Percentiles rank a stretch among this genome's conserved stretches.
Evolutionary conservation across 768 basidiomycete genomes (phyloP).

Genomic region (Auriscalpium vulgare): DNA sequence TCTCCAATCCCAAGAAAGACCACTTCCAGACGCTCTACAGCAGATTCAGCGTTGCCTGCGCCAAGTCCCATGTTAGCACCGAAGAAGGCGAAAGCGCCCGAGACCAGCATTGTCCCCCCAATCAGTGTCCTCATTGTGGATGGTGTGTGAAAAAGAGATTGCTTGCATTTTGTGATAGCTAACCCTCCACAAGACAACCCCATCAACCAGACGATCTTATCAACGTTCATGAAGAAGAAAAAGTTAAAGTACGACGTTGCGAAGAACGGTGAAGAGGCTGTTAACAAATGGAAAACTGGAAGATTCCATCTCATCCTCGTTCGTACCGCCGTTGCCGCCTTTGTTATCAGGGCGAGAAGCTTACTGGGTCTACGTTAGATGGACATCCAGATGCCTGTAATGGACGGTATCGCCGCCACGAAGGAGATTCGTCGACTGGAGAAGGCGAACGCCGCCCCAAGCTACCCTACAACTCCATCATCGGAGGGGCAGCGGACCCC

Average conservation of each 20-base stretch:
- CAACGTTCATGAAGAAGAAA: conserved; percentile 95
- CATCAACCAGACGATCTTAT: conserved; percentile 95
- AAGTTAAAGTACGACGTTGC: conserved; percentile 93
- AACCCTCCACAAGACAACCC: conserved; percentile 67
- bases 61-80: conserved; percentile 1
- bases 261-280: conserved; percentile 91
- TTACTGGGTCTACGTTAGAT: conserved; percentile 52
- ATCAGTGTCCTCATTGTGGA: conserved; percentile 98
- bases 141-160: conserved; percentile 42
- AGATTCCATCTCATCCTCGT: conserved; percentile 94
- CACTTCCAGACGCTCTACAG: conserved; percentile 21
- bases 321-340: conserved; percentile 22
- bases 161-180: background rate
- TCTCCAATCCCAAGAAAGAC: background rate
- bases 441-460: conserved; percentile 53
- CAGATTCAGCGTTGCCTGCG: conserved; percentile 17
- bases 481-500: conserved; percentile 47
- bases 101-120: conserved; percentile 81
- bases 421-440: conserved; percentile 90
- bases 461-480: conserved; percentile 62
- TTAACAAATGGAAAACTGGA: conserved; percentile 90
- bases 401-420: conserved; percentile 97
- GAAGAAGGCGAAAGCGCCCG: conserved; percentile 47
- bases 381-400: conserved; percentile 99
- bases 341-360: background rate